Conservation (phyloP, 2,329 filamentous ascomycete species). For the Sporothrix dimorphospora region DNA sequence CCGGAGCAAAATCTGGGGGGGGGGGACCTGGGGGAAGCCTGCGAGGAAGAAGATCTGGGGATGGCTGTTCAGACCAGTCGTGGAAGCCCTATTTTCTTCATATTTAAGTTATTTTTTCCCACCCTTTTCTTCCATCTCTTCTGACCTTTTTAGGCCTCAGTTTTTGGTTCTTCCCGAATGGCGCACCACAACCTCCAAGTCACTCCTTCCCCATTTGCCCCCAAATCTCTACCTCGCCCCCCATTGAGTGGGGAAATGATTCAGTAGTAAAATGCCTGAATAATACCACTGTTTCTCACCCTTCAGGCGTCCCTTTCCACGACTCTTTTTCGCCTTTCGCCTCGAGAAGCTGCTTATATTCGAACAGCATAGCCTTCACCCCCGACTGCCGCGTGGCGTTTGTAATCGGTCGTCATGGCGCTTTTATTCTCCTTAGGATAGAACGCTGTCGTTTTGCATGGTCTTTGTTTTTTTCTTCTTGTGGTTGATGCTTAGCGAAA, state of each 20-base stretch:
- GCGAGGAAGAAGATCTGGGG: background rate
- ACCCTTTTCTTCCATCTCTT: background rate
- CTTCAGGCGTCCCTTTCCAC: background rate
- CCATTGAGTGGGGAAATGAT: constrained; percentile 1
- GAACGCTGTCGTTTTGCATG: background rate
- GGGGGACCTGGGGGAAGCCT: background rate
- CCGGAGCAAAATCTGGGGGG: background rate
- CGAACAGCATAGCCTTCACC: background rate
- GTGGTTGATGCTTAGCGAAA: background rate
- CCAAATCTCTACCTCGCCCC: background rate
- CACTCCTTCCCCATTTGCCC: background rate
- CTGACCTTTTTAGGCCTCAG: background rate
- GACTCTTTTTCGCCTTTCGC: background rate
- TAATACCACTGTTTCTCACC: background rate
- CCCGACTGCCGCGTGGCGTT: background rate
- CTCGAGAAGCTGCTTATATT: background rate
- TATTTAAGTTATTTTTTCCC: background rate
- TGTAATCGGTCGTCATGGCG: background rate
- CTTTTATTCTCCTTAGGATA: background rate
- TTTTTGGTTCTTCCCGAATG: background rate
- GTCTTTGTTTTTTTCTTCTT: background rate
- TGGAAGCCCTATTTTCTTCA: background rate
- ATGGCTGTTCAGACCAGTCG: background rate
- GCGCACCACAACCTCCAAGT: background rate
- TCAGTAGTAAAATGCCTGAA: constrained; percentile 12